Evolutionary conservation across 2,329 filamentous ascomycete species (phyloP), one percentile per base, ranked within the genome.

Genomic region (Rhytidhysteron rufulum): DNA sequence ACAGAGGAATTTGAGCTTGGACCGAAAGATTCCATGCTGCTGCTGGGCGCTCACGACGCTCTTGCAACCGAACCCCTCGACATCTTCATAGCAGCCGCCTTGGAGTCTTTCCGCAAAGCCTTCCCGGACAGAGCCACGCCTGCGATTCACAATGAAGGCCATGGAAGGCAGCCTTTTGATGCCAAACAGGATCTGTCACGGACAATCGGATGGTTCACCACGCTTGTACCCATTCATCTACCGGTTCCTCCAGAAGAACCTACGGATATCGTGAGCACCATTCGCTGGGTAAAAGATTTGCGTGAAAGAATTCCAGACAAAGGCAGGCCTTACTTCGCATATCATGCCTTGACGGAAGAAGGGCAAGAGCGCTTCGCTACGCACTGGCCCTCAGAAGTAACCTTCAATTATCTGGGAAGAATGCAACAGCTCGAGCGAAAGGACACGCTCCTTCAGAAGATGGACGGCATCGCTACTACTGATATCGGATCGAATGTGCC

Each of bases 201-300:
- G 5, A 75, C 72, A 1, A 63, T 75, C 2, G 73, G 73, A 5
- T 76, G 73, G 73, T 76, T 75, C 43, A 75, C 72, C 1, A 70
- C 69, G 6, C 35, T 63, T 10, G 49, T 50, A 6, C 58, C 60
- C 1, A 54, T 63, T 4, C 43, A 51, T 41, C 40, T 62, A 4
- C 55, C 57, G 7, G 44, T 58, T 2, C 33, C 50, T 3, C 17
- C 41, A 2, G 51, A 55, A 13, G 55, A 61, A 19, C 27, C 48
- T 3, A 60, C 57, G 5, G 55, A 62, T 13, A 53, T 60, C 8
- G 39, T 62, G 6, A 59, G 50, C 33, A 59, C 57, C 1, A 58
- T 63, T 20, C 48, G 52, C 42, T 62, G 58, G 59, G 56, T 63
- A 4, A 58, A 59, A 31, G 58, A 62, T 37, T 41, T 57, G 11